Conservation (phyloP, 2,329 filamentous ascomycete species). For the Cladosporium sp. region DNA sequence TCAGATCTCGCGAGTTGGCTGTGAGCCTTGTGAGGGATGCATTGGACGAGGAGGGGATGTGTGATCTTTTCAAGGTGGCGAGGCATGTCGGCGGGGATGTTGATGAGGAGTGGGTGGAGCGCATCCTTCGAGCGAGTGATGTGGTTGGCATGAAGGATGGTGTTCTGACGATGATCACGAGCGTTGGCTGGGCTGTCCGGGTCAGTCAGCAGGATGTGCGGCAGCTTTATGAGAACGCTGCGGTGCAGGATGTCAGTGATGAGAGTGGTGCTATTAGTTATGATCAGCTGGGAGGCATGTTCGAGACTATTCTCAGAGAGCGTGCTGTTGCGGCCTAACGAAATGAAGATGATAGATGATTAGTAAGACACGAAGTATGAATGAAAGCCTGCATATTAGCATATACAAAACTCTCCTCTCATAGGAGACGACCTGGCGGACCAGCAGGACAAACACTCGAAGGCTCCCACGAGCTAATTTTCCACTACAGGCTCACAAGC, state of each 20-base stretch:
- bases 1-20: conserved; percentile 28
- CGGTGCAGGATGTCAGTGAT: conserved; percentile 22
- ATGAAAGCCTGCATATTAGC: not conserved
- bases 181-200: conserved; percentile 40
- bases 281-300: conserved; percentile 34
- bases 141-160: conserved; percentile 30
- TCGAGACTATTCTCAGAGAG: conserved; percentile 32
- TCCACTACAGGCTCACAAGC: too few species aligned
- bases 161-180: conserved; percentile 38
- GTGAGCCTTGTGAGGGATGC: conserved; percentile 31
- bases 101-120: conserved; percentile 40
- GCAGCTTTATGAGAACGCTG: conserved; percentile 35
- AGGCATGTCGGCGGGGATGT: conserved; percentile 37
- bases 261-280: conserved; percentile 32
- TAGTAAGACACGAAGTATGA: not conserved
- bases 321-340: not conserved
- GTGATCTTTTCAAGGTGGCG: conserved; percentile 39
- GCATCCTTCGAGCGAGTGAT: conserved; percentile 38
- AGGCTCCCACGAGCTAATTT: too few species aligned
- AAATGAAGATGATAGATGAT: not conserved
- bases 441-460: too few species aligned
- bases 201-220: conserved; percentile 38
- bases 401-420: too few species aligned
- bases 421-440: too few species aligned
- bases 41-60: conserved; percentile 27